Percentiles rank a stretch among this genome's conserved stretches.
Conservation (phyloP, 2,329 filamentous ascomycete species). For the Penicillium sp. region DNA sequence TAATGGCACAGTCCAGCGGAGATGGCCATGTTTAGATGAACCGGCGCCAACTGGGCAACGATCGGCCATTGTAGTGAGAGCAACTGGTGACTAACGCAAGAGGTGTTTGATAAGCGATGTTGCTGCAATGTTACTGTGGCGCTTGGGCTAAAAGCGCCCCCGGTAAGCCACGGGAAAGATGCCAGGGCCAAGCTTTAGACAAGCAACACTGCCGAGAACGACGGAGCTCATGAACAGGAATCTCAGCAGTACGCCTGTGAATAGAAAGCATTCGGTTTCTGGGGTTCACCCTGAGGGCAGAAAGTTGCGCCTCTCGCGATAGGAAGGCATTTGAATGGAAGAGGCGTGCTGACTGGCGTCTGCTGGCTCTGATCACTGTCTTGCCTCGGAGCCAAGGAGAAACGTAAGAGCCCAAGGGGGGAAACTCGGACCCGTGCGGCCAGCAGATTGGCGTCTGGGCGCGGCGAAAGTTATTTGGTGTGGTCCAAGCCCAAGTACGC, state of each 20-base stretch:
- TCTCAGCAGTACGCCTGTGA: neutral
- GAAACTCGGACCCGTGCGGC: neutral
- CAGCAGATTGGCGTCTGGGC: neutral
- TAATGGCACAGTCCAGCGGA: constrained; percentile 5
- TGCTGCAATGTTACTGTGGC: constrained; percentile 19
- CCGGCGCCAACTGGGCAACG: constrained; percentile 10
- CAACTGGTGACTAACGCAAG: neutral
- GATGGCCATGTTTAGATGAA: constrained; percentile 4
- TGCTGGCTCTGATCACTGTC: neutral
- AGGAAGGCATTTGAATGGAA: neutral
- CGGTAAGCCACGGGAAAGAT: neutral
- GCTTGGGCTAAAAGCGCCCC: constrained; percentile 5
- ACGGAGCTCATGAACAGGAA: neutral
- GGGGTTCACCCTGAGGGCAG: neutral
- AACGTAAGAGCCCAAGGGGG: neutral
- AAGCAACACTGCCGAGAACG: constrained; percentile 9
- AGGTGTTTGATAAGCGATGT: constrained; percentile 12
- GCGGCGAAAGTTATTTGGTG: neutral
- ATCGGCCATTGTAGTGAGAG: constrained; percentile 7
- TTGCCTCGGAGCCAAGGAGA: neutral
- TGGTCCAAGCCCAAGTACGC: neutral
- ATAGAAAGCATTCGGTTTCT: neutral
- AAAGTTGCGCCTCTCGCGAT: neutral
- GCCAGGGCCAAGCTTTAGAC: constrained; percentile 14
- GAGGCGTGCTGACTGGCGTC: neutral